Conservation (phyloP, 371 early-diverging fungal species). For the Mortierella sp. region DNA sequence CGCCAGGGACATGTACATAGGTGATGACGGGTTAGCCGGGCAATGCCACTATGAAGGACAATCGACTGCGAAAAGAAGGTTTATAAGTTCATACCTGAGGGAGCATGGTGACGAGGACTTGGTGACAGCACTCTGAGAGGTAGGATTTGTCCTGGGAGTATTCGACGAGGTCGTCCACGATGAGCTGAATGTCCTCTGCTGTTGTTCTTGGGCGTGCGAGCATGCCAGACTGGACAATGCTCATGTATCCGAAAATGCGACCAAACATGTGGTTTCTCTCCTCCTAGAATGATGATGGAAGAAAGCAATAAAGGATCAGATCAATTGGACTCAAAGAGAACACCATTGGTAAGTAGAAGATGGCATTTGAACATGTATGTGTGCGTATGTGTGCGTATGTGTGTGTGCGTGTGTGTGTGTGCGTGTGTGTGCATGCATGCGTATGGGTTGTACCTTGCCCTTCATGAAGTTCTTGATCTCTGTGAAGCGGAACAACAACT, state of each 20-base stretch:
- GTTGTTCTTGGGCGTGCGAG: conserved; percentile 74
- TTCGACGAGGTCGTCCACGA: conserved; percentile 76
- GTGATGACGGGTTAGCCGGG: no score
- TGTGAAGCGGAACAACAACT: conserved; percentile 77
- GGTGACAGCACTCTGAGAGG: conserved; percentile 80
- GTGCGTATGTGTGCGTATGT: no score
- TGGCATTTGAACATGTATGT: neutral
- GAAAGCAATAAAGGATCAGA: neutral
- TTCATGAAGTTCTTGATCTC: conserved; percentile 68
- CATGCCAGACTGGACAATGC: conserved; percentile 86
- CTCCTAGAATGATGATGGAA: conserved; percentile 68
- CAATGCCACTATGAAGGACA: no score
- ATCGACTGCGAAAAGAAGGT: neutral
- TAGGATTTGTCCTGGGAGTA: conserved; percentile 81
- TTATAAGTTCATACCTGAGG: conserved; percentile 61
- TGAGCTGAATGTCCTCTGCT: conserved; percentile 73
- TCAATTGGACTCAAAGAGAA: no score
- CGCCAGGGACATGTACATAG: neutral
- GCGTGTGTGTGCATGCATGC: no score
- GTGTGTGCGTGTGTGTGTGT: no score
- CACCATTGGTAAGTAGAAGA: no score
- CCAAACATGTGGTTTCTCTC: conserved; percentile 91
- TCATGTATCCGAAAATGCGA: conserved; percentile 88
- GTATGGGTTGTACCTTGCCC: conserved; percentile 53
- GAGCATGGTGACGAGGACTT: conserved; percentile 74